Base-by-base conservation (phyloP, 345 rosid genomes). In the Corchorus capsularis region DNA sequence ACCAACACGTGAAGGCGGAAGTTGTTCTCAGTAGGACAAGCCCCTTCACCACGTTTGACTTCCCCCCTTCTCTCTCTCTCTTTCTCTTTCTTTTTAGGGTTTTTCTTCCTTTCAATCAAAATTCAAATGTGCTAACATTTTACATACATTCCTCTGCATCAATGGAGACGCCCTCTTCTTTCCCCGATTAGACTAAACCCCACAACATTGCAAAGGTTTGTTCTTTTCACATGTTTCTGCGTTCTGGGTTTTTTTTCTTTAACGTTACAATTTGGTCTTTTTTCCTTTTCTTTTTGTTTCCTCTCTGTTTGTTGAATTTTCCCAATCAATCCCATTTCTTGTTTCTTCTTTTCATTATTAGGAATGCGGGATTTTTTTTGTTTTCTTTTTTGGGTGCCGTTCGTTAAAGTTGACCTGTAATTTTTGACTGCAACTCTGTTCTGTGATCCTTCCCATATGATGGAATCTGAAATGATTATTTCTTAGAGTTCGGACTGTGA, bases 21-120 rank as follows among this genome's bases (percentile, higher is more conserved):
- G 35, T 43, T 17, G 69, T 70, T 76, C 11, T 72, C 77, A 57
- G 59, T 4, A 32, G 35, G 60, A 74, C 50, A 60, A 74, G 17
- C 16, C 41, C 16, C 57, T 13, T 46, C 35, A n/a, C 20, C 74
- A 56, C 79, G 77, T 72, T 27, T 70, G 79, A 80, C 79, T 75
- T 57, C 64, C 7, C 56, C 56, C 2, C 34, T 2, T 10, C 9
- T 9, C 13, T 4, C 56, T 59, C 14, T 14, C 76, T 45, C 55
- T 45, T 5, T 39, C 35, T 41, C 22, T 57, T 10, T 49, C 71
- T 50, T 60, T 43, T 11, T 63, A 52, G 75, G 63, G 71, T 69
- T 70, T 45, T 55, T 59, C 69, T 47, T 57, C 17, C n/a, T 19
- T 5, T 13, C 14, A 27, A 27, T 27, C 27, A 27, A 27, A 27